Evolutionary conservation across 495 filamentous ascomycete species (phyloP).

Genomic region (Hypoxylon fuscum): DNA sequence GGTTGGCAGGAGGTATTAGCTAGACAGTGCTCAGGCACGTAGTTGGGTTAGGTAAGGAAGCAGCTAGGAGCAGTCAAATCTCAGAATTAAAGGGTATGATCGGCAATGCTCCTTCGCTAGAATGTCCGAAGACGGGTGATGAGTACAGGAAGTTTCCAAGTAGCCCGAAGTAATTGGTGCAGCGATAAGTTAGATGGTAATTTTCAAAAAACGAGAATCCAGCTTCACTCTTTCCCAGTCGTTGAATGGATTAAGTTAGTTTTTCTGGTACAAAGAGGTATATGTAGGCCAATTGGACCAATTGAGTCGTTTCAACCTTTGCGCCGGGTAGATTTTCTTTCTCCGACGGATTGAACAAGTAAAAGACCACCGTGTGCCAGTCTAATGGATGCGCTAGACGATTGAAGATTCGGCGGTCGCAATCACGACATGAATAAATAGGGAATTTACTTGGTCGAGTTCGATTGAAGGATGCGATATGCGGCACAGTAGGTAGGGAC

Average conservation of each 20-base stretch:
- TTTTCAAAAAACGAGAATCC: slow-evolving; percentile 14
- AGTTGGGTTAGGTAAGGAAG: slow-evolving; percentile 1
- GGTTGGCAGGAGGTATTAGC: slow-evolving; percentile 6
- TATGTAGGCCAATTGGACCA: slow-evolving; percentile 25
- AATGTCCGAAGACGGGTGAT: slow-evolving; percentile 4
- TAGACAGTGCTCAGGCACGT: background rate
- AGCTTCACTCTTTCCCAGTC: slow-evolving; percentile 22
- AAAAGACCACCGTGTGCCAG: slow-evolving; percentile 8
- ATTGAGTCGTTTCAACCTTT: slow-evolving; percentile 22
- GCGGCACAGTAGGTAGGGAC: slow-evolving; percentile 9
- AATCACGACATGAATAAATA: slow-evolving; percentile 6
- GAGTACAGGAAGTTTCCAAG: slow-evolving; percentile 9
- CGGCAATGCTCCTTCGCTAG: slow-evolving; percentile 26
- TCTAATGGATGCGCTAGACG: slow-evolving; percentile 18
- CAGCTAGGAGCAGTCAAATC: slow-evolving; percentile 1
- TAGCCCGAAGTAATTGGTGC: slow-evolving; percentile 5
- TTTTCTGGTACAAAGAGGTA: slow-evolving; percentile 27
- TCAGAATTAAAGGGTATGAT: slow-evolving; percentile 22
- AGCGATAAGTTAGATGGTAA: background rate
- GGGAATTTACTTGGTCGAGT: slow-evolving; percentile 9
- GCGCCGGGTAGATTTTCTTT: slow-evolving; percentile 24
- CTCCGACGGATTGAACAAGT: slow-evolving; percentile 26
- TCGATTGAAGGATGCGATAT: slow-evolving; percentile 22
- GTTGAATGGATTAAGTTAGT: slow-evolving; percentile 19
- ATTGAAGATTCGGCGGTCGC: slow-evolving; percentile 14